Evolutionary conservation across 2,329 filamentous ascomycete species (phyloP).

Genomic region (Diplodia seriata): DNA sequence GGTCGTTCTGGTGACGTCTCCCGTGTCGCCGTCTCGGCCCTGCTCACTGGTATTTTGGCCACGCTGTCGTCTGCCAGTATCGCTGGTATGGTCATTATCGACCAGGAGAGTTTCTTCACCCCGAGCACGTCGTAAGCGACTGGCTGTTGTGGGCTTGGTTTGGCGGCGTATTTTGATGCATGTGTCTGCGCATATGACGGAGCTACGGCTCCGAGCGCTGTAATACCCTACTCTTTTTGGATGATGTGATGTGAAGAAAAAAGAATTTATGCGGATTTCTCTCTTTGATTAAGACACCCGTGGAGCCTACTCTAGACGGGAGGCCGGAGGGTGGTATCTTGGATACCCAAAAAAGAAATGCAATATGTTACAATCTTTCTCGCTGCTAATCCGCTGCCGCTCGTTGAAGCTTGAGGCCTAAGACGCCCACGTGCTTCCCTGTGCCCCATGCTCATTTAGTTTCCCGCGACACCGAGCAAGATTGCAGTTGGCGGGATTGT

Average conservation of each 20-base stretch:
- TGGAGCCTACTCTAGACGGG: background rate
- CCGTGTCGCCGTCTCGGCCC: constrained; percentile 75
- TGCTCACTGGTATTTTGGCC: constrained; percentile 77
- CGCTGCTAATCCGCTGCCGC: background rate
- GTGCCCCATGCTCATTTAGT: too few species aligned
- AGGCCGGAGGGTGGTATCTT: constrained; percentile 16
- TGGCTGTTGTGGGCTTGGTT: background rate
- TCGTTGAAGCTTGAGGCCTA: too few species aligned
- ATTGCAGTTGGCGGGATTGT: background rate
- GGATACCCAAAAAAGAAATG: constrained; percentile 26
- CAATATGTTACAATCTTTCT: constrained; percentile 8
- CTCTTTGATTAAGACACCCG: background rate
- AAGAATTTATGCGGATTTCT: background rate
- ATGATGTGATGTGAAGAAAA: constrained; percentile 22
- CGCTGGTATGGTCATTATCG: constrained; percentile 75
- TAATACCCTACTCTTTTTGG: constrained; percentile 23
- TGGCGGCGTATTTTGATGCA: background rate
- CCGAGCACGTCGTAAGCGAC: background rate
- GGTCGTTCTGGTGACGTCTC: constrained; percentile 76
- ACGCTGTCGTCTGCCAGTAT: constrained; percentile 81
- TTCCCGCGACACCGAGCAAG: background rate
- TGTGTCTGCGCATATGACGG: constrained; percentile 16
- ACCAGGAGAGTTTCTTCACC: constrained; percentile 48
- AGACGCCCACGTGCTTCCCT: too few species aligned
- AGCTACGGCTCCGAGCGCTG: background rate